Conservation (phyloP, 352 stramenopile species). For the Achlya hypogyna region DNA sequence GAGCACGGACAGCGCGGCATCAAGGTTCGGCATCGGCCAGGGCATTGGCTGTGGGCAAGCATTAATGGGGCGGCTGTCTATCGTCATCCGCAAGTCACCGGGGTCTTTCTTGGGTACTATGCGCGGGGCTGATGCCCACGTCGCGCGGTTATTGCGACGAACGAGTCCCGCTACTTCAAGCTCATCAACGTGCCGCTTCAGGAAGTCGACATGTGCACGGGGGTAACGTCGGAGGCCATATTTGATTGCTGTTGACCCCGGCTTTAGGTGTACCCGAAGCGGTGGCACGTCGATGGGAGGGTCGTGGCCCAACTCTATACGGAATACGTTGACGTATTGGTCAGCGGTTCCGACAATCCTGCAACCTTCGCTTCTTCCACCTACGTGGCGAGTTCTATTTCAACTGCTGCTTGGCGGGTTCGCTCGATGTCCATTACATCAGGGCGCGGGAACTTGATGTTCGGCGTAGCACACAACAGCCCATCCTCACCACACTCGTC, state of each 20-base stretch:
- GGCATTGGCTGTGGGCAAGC: slow-evolving; percentile 23
- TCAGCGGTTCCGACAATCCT: too few species aligned
- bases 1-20: slow-evolving; percentile 1
- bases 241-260: not conserved
- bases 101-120: slow-evolving; percentile 5
- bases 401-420: not conserved
- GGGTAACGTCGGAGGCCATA: not conserved
- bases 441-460: not conserved
- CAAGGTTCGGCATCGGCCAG: slow-evolving; percentile 23
- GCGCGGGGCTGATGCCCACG: not conserved
- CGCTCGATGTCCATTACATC: not conserved
- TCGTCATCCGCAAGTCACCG: slow-evolving; percentile 9
- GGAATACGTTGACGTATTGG: slow-evolving; percentile 12
- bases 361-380: too few species aligned
- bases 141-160: not conserved
- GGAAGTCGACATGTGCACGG: not conserved
- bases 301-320: slow-evolving; percentile 4
- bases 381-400: too few species aligned
- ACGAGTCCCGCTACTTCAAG: not conserved
- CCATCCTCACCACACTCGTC: not conserved
- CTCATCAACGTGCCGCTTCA: not conserved
- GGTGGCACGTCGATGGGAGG: not conserved
- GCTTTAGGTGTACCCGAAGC: slow-evolving; percentile 3
- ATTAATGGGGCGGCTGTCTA: slow-evolving; percentile 22
- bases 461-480: slow-evolving; percentile 1